Conservation (phyloP, 2,329 filamentous ascomycete genomes). For the Stylonectria norvegica region DNA sequence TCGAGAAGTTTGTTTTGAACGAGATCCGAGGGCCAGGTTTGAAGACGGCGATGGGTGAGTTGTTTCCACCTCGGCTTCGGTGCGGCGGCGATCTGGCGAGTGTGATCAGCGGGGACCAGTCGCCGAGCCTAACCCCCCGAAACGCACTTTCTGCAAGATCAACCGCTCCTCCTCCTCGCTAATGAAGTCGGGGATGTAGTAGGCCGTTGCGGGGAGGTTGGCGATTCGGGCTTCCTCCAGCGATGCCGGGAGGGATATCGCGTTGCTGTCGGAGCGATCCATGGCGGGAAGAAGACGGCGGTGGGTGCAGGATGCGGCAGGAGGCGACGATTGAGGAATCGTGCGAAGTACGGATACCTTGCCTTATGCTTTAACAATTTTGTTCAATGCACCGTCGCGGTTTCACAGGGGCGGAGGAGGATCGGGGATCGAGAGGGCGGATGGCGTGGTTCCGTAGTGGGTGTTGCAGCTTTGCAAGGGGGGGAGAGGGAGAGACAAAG, state of each 20-base stretch:
- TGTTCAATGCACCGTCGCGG: no score
- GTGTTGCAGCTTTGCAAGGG: no score
- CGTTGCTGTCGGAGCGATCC: no score
- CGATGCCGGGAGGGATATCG: slow-evolving; percentile 42
- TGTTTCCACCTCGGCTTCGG: slow-evolving; percentile 80
- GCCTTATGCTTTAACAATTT: no score
- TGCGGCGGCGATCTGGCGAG: slow-evolving; percentile 52
- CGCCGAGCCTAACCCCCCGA: slow-evolving; percentile 18
- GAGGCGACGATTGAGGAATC: no score
- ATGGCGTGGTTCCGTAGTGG: no score
- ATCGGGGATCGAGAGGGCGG: no score
- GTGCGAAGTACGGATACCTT: no score
- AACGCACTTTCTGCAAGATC: slow-evolving; percentile 66
- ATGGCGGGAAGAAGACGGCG: no score
- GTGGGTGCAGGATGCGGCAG: no score
- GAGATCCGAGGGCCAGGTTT: slow-evolving; percentile 84
- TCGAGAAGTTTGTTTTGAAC: slow-evolving; percentile 74
- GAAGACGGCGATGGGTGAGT: slow-evolving; percentile 82
- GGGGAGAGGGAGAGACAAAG: no score
- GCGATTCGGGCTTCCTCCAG: slow-evolving; percentile 52
- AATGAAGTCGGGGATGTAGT: slow-evolving; percentile 86
- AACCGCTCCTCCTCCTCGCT: slow-evolving; percentile 66
- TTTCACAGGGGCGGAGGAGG: no score
- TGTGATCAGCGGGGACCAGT: slow-evolving; percentile 14
- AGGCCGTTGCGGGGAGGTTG: slow-evolving; percentile 62